phyloP scores from a whole-genome alignment of 768 basidiomycete species.

The Leccinellum luteum region DNA sequence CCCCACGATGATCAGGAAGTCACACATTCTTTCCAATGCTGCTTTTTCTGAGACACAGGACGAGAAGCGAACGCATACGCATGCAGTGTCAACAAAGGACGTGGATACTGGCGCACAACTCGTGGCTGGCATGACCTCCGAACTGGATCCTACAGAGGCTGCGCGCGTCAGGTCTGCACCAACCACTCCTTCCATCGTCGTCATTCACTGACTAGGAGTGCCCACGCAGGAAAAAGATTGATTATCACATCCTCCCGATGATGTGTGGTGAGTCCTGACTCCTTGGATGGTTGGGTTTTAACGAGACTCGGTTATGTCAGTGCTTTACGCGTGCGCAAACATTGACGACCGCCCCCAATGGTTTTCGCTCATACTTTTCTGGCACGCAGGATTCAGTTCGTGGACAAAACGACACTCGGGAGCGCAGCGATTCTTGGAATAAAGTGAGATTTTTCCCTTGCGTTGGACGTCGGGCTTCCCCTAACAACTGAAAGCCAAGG shows the following conservation, averaged over 20 bases:
- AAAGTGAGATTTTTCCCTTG: constrained; percentile 36
- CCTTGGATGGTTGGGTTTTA: neutral
- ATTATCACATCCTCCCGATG: constrained; percentile 62
- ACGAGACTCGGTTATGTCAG: constrained; percentile 26
- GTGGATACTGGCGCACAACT: constrained; percentile 64
- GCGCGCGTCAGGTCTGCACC: constrained; percentile 45
- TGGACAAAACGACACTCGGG: constrained; percentile 74
- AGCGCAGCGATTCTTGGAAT: constrained; percentile 70
- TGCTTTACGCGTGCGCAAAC: constrained; percentile 48
- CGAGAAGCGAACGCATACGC: constrained; percentile 13
- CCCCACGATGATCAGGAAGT: neutral
- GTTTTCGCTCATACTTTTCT: neutral
- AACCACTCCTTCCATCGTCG: neutral
- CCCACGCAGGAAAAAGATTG: constrained; percentile 53
- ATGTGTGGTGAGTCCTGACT: constrained; percentile 65
- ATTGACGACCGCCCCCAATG: no score
- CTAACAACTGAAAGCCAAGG: constrained; percentile 40
- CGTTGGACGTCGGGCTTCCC: neutral
- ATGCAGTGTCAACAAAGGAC: constrained; percentile 40
- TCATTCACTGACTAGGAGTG: neutral
- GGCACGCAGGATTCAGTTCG: constrained; percentile 64
- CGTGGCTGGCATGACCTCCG: constrained; percentile 40
- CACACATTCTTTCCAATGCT: neutral
- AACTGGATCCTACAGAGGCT: constrained; percentile 52
- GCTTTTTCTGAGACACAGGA: constrained; percentile 9